Conservation (phyloP, 805 yeast species). For the Ogataea populi-albae region DNA sequence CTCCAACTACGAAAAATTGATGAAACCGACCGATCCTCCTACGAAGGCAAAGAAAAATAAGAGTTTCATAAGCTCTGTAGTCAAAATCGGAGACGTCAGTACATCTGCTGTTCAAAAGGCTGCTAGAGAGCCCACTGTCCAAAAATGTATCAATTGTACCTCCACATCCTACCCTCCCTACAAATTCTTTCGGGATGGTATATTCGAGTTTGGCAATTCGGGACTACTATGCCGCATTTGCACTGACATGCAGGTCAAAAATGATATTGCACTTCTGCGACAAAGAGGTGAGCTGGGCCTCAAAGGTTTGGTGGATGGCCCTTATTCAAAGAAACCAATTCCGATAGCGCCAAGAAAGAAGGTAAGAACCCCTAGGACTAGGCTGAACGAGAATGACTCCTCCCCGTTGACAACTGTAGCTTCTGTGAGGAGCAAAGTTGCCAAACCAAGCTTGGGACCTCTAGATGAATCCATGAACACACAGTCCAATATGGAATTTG, state of each 20-base stretch:
- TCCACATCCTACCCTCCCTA: conserved; percentile 30
- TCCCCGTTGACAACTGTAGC: conserved; percentile 14
- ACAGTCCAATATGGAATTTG: conserved; percentile 4
- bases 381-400: conserved; percentile 10
- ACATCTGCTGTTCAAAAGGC: conserved; percentile 13
- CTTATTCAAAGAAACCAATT: conserved; percentile 19
- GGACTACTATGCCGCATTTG: conserved; percentile 33
- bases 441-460: conserved; percentile 1
- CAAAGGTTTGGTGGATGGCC: conserved; percentile 33
- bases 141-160: conserved; percentile 33
- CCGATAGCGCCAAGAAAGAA: conserved; percentile 14
- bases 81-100: conserved; percentile 29
- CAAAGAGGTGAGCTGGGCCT: conserved; percentile 33
- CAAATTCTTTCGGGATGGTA: conserved; percentile 32
- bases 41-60: conserved; percentile 30
- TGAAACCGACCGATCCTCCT: conserved; percentile 25
- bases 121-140: conserved; percentile 8
- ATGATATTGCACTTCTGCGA: conserved; percentile 25
- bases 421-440: conserved; percentile 6
- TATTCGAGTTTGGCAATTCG: conserved; percentile 34
- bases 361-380: conserved; percentile 7
- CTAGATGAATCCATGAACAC: neutral
- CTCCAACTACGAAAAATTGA: conserved; percentile 28
- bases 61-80: conserved; percentile 31
- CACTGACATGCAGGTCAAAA: conserved; percentile 22